phyloP scores from a whole-genome alignment of 2,329 filamentous ascomycete genomes.

The Epichloe gansuensis region DNA sequence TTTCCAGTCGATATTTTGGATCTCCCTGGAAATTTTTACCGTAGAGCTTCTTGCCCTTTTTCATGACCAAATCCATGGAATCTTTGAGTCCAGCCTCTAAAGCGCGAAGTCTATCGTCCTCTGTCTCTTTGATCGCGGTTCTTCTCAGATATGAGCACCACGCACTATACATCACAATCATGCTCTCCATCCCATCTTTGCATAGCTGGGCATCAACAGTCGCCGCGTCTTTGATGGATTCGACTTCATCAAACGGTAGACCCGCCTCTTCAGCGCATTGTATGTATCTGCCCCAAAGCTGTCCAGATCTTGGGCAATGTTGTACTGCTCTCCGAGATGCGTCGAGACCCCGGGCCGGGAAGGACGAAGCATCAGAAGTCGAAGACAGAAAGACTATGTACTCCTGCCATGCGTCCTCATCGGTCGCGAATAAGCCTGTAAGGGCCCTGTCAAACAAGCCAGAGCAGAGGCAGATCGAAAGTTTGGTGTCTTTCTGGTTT shows the following conservation, averaged over 20 bases:
- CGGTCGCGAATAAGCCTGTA: constrained; percentile 53
- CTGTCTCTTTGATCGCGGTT: constrained; percentile 61
- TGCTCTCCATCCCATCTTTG: constrained; percentile 71
- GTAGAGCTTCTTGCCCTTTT: constrained; percentile 64
- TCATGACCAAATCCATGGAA: constrained; percentile 72
- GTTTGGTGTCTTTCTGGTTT: constrained; percentile 32
- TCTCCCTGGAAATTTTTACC: constrained; percentile 71
- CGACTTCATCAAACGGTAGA: constrained; percentile 66
- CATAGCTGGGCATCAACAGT: constrained; percentile 78
- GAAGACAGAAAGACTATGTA: constrained; percentile 62
- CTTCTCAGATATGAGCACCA: constrained; percentile 94
- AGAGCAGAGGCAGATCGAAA: constrained; percentile 38
- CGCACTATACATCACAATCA: constrained; percentile 80
- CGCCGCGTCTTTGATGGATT: constrained; percentile 82
- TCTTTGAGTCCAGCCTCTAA: constrained; percentile 81
- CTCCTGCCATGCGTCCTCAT: constrained; percentile 71
- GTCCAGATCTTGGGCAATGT: constrained; percentile 88
- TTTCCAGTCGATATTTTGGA: constrained; percentile 74
- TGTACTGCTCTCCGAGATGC: constrained; percentile 70
- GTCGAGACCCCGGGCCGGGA: constrained; percentile 42
- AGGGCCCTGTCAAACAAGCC: constrained; percentile 72
- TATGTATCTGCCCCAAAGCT: constrained; percentile 82
- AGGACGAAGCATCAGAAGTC: constrained; percentile 22
- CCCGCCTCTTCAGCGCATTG: constrained; percentile 69
- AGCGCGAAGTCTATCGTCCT: constrained; percentile 74